These are phyloP conservation scores for Dioszegia aurantiaca DNA, from an alignment of 768 basidiomycete genomes.

Conservation along the genomic window DNA sequence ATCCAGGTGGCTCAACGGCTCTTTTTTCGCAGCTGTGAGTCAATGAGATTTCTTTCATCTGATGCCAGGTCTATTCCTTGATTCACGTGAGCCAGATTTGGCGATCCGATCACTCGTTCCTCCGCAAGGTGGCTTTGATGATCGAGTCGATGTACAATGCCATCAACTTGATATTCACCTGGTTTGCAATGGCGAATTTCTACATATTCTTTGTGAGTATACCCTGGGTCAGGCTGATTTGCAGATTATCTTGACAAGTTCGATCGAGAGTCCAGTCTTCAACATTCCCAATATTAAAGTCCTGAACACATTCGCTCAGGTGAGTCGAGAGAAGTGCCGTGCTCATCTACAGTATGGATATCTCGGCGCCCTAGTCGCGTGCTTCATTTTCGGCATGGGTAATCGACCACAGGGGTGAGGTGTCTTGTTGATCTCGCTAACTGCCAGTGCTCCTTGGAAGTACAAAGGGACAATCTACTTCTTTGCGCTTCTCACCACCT, in stretches of 20 bases:
- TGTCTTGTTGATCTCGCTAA: conserved; percentile 8
- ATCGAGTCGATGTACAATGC: conserved; percentile 82
- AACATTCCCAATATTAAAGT: conserved; percentile 64
- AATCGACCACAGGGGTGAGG: conserved; percentile 81
- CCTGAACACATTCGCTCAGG: conserved; percentile 74
- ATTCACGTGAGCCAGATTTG: conserved; percentile 78
- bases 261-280: conserved; percentile 73
- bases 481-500: conserved; percentile 74
- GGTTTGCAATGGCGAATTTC: conserved; percentile 82
- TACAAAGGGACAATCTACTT: conserved; percentile 75
- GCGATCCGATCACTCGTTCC: conserved; percentile 73
- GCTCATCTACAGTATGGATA: conserved; percentile 65
- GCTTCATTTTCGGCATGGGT: conserved; percentile 93
- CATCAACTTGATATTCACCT: conserved; percentile 81
- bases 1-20: conserved; percentile 63
- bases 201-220: conserved; percentile 83
- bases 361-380: conserved; percentile 78
- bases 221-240: not conserved
- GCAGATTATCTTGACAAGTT: conserved; percentile 81
- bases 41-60: not conserved
- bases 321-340: conserved; percentile 45
- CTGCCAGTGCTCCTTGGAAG: conserved; percentile 71
- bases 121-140: conserved; percentile 70
- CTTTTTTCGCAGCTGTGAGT: conserved; percentile 76
- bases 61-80: conserved; percentile 69